Evolutionary conservation across 441 rosid genomes (phyloP).

Genomic region (Kokia cookei): DNA sequence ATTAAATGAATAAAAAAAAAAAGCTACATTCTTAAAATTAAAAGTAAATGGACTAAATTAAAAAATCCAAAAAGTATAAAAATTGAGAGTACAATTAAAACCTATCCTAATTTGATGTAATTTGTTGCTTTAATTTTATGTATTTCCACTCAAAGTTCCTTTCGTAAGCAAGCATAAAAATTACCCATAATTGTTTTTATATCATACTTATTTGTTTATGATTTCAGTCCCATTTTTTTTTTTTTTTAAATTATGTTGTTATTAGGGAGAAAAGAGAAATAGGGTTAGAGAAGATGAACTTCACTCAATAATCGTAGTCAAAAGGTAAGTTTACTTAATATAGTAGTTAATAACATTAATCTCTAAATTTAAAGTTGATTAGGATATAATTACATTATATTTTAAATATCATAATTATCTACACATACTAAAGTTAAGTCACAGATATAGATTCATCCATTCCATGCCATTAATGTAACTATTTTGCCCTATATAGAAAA

Average conservation of each 20-base stretch:
- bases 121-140: neutral
- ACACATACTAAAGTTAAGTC: slow-evolving; percentile 3
- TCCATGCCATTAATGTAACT: slow-evolving; percentile 41
- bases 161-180: neutral
- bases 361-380: neutral
- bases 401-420: slow-evolving; percentile 2
- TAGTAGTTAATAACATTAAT: neutral
- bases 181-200: neutral
- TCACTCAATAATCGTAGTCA: neutral
- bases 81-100: too few species aligned
- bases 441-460: slow-evolving; percentile 47
- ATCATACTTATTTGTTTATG: neutral
- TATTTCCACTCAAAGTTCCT: neutral
- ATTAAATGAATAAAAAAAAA: too few species aligned
- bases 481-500: slow-evolving; percentile 37
- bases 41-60: too few species aligned
- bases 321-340: neutral
- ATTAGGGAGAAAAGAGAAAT: neutral
- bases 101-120: neutral
- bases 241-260: too few species aligned
- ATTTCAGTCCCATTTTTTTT: too few species aligned
- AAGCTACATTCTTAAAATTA: too few species aligned
- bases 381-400: neutral
- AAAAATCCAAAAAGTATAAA: neutral
- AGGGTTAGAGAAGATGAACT: neutral